Conservation (phyloP, 352 stramenopile genomes). For the Pythium vanterpoolii region DNA sequence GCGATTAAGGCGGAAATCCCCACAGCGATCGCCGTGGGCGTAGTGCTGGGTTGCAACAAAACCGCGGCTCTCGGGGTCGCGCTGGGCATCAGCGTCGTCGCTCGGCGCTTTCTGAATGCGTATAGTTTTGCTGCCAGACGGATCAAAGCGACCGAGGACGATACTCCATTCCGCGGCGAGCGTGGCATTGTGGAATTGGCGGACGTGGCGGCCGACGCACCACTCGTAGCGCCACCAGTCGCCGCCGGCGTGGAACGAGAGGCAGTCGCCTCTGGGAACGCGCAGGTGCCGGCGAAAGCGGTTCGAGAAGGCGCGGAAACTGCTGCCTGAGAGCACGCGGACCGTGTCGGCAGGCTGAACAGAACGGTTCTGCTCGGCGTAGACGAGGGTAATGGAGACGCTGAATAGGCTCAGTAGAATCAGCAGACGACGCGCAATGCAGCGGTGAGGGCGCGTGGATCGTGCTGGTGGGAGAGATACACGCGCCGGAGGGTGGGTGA, state of each 20-base stretch:
- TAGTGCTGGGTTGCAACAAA: conserved; percentile 63
- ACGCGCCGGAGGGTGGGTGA: background rate
- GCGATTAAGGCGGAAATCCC: conserved; percentile 9
- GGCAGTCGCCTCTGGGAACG: conserved; percentile 32
- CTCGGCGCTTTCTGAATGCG: conserved; percentile 29
- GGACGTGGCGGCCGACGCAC: conserved; percentile 67
- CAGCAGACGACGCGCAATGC: background rate
- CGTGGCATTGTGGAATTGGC: conserved; percentile 52
- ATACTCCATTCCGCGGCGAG: conserved; percentile 24
- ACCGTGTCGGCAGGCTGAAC: conserved; percentile 39
- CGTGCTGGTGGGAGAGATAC: background rate
- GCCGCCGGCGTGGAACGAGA: conserved; percentile 53
- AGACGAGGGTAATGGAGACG: background rate
- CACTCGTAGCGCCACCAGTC: conserved; percentile 88
- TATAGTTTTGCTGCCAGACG: conserved; percentile 32
- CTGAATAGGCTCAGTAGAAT: conserved; percentile 1
- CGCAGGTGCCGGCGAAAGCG: conserved; percentile 55
- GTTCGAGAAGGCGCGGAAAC: conserved; percentile 67
- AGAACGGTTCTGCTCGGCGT: background rate
- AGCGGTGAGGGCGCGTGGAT: background rate
- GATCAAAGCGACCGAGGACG: conserved; percentile 39
- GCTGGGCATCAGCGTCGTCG: conserved; percentile 33
- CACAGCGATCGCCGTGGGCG: conserved; percentile 28
- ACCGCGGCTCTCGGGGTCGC: conserved; percentile 48
- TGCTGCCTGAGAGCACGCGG: conserved; percentile 56